A percentile compares a stretch with the other conserved stretches of the same genome.
Evolutionary conservation across 148 eudicot species (phyloP).

Genomic region (Diospyros kaki): DNA sequence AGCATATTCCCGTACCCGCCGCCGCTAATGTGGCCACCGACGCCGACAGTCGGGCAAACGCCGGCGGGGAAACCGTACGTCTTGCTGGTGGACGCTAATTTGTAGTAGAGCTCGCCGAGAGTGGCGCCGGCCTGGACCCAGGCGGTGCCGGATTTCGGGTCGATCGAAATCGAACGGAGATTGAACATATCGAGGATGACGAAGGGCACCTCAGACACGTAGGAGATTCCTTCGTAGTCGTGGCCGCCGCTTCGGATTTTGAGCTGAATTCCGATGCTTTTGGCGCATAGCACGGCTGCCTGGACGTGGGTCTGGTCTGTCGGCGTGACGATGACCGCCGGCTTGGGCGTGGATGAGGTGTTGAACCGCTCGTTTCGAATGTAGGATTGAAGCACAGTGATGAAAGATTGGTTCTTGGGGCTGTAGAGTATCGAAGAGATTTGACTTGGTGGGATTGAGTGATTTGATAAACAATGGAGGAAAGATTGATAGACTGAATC

Average conservation of each 20-base stretch:
- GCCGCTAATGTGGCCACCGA: conserved; percentile 39
- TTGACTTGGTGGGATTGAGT: conserved; percentile 7
- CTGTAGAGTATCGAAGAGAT: conserved; percentile 13
- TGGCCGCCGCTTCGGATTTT: conserved; percentile 45
- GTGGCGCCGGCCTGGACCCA: conserved; percentile 35
- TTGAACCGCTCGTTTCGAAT: conserved; percentile 34
- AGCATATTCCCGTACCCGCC: conserved; percentile 40
- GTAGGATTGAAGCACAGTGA: conserved; percentile 16
- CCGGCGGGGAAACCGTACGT: conserved; percentile 32
- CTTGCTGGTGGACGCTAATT: conserved; percentile 22
- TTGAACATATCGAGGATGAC: conserved; percentile 38
- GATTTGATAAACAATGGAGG: conserved; percentile 11
- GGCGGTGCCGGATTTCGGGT: conserved; percentile 20
- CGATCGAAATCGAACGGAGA: conserved; percentile 19
- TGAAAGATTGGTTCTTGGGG: conserved; percentile 18
- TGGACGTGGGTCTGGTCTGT: conserved; percentile 23
- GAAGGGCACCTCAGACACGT: conserved; percentile 19
- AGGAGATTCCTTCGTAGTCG: conserved; percentile 39
- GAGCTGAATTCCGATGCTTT: conserved; percentile 17
- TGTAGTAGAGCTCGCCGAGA: conserved; percentile 31
- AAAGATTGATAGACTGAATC: neutral
- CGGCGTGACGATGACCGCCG: conserved; percentile 28
- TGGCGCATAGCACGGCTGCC: conserved; percentile 25
- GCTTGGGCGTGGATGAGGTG: conserved; percentile 23
- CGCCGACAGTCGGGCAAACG: conserved; percentile 39